Conservation (phyloP, 2,329 filamentous ascomycete genomes). For the Sarocladium kiliense region DNA sequence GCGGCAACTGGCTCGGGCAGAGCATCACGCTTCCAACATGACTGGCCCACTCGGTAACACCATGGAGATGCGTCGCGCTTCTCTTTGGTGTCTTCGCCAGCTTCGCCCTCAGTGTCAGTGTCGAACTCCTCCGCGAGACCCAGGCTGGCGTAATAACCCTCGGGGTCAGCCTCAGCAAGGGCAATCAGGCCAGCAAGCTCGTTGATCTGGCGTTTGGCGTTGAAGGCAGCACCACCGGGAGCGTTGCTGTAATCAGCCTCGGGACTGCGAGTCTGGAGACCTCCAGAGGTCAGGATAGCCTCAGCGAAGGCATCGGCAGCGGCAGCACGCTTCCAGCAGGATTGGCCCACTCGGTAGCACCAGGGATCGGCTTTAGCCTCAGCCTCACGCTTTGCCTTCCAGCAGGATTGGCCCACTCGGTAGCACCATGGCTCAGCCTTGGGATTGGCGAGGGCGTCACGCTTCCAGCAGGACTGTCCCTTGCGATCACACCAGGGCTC, state of each 20-base stretch:
- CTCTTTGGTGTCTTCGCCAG: slow-evolving; percentile 14
- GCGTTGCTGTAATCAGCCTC: slow-evolving; percentile 25
- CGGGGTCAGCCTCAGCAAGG: slow-evolving; percentile 22
- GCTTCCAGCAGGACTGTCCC: slow-evolving; percentile 27
- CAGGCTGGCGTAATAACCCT: slow-evolving; percentile 27
- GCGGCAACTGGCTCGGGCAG: slow-evolving; percentile 21
- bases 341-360: background rate
- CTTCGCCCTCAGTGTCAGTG: slow-evolving; percentile 19
- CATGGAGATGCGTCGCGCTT: slow-evolving; percentile 14
- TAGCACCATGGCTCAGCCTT: slow-evolving; percentile 15
- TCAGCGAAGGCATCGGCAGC: slow-evolving; percentile 28
- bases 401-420: slow-evolving; percentile 19
- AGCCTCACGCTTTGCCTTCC: slow-evolving; percentile 18
- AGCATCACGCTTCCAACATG: slow-evolving; percentile 33
- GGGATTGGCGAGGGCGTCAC: slow-evolving; percentile 21
- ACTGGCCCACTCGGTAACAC: slow-evolving; percentile 24
- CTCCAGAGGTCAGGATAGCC: slow-evolving; percentile 19
- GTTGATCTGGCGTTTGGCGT: slow-evolving; percentile 31
- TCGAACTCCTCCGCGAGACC: slow-evolving; percentile 20
- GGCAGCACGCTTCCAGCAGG: slow-evolving; percentile 38
- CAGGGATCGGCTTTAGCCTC: slow-evolving; percentile 17
- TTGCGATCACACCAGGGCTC: slow-evolving; percentile 16
- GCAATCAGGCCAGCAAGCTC: slow-evolving; percentile 33
- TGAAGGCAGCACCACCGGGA: slow-evolving; percentile 29
- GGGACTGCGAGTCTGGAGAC: slow-evolving; percentile 20